phyloP scores from a whole-genome alignment of 352 stramenopile genomes.

The Blastocystis hominis region DNA sequence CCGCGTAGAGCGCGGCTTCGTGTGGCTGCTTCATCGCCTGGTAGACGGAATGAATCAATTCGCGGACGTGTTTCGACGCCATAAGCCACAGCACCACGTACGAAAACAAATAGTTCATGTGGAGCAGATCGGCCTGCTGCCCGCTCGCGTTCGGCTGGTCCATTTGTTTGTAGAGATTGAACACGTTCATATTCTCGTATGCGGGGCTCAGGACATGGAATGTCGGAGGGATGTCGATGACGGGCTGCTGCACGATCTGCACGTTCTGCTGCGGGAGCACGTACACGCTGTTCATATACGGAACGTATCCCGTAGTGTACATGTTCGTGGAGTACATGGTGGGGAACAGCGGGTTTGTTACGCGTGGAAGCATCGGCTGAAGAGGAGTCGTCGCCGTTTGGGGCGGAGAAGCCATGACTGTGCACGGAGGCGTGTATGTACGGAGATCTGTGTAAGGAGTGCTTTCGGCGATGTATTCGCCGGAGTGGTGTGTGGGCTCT shows the following conservation, averaged over 20 bases:
- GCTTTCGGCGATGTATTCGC: not conserved
- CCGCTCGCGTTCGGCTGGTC: not conserved
- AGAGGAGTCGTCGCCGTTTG: not conserved
- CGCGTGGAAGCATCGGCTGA: not conserved
- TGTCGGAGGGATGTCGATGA: not conserved
- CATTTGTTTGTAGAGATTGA: not conserved
- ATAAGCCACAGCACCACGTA: constrained; percentile 19
- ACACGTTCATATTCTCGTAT: not conserved
- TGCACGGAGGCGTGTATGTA: not conserved
- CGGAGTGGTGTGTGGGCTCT: not conserved
- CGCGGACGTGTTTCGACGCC: not conserved
- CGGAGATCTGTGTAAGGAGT: not conserved
- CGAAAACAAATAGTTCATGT: constrained; percentile 37
- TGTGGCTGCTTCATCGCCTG: not conserved
- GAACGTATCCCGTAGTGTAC: not conserved
- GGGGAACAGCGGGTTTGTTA: not conserved
- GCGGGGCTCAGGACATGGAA: not conserved
- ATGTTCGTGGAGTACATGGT: not conserved
- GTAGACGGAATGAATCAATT: not conserved
- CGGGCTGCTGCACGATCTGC: not conserved
- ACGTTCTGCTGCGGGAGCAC: not conserved
- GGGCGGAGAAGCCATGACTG: not conserved
- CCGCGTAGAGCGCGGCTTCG: not conserved
- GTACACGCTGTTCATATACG: not conserved
- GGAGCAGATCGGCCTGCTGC: not conserved